Evolutionary conservation across 164 flowering plant species (phyloP), one percentile per base, ranked within the genome.

Genomic region (Vitis cinerea): DNA sequence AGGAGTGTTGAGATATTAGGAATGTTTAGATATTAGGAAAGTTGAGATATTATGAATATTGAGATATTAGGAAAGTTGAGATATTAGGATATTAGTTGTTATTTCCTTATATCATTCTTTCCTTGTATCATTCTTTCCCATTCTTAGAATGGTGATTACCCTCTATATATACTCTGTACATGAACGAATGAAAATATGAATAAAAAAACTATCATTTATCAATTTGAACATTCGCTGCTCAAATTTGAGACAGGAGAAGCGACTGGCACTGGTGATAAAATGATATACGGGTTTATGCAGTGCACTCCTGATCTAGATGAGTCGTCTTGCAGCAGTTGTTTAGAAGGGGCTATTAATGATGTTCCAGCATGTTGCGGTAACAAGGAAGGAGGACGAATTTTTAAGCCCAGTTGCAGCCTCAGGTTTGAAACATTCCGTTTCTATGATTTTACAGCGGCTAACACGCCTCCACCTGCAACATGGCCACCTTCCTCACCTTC

Each of bases 341-440:
- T 63, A 6, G 53, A 47, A 8, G 53, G 10, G 30, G 65, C 53
- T 16, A 63, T n/a, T 16, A 2, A 13, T 14, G 13, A 12, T 1
- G 19, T 10, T 17, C 67, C 71, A 31, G 9, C 8, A 4, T 71
- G 50, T 48, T 67, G 68, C 19, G 52, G 44, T 9, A 29, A 51
- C 3, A 68, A 44, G 47, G 11, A 9, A 55, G 76, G 76, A 30
- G 73, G 50, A 10, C 65, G 71, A 56, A 54, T 67, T 27, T 1
- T 72, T 29, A 16, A 12, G 3, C 60, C 75, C 2, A 74, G 77
- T 55, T 78, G 81, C 50, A 67, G 30, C 50, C 11, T 71, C 19
- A 59, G 77, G 27, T 78, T 50, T 13, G 77, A 78, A 54, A 7
- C 64, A 0, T 63, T 63, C 17, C 14, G 59, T 2, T 78, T 74